Percentiles rank a stretch among this genome's conserved stretches.
These are phyloP conservation scores for Penicillium herquei DNA, from an alignment of 495 filamentous ascomycete genomes.

Conservation along the genomic window DNA sequence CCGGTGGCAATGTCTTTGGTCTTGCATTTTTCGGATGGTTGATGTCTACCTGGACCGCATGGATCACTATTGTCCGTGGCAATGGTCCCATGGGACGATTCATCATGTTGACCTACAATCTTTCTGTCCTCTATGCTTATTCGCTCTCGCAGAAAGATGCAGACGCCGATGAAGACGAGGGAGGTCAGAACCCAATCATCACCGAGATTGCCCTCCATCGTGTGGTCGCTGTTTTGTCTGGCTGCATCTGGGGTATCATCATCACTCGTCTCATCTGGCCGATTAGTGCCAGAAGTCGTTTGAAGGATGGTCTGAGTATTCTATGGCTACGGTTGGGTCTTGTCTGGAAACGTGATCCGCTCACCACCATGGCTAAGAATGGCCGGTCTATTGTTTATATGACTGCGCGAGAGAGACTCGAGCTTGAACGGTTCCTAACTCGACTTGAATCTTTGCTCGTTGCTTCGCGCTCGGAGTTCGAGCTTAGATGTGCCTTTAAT, in stretches of 20 bases:
- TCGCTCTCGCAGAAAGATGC: conserved; percentile 75
- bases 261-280: conserved; percentile 91
- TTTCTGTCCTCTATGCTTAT: conserved; percentile 94
- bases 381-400: conserved; percentile 63
- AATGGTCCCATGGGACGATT: conserved; percentile 92
- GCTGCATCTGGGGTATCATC: conserved; percentile 89
- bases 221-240: conserved; percentile 80
- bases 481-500: conserved; percentile 82
- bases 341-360: conserved; percentile 94
- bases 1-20: conserved; percentile 66
- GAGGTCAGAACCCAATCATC: conserved; percentile 80
- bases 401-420: conserved; percentile 75
- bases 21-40: conserved; percentile 78
- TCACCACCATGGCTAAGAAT: conserved; percentile 64
- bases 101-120: conserved; percentile 91
- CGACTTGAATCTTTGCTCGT: conserved; percentile 68
- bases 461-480: conserved; percentile 78
- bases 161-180: conserved; percentile 71
- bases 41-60: conserved; percentile 79
- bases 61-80: conserved; percentile 78
- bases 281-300: conserved; percentile 78
- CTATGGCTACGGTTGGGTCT: conserved; percentile 93
- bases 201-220: conserved; percentile 87
- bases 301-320: conserved; percentile 80
- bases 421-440: conserved; percentile 59